Conservation (phyloP, 2,329 filamentous ascomycete genomes). For the Ceratocystis colombiana region DNA sequence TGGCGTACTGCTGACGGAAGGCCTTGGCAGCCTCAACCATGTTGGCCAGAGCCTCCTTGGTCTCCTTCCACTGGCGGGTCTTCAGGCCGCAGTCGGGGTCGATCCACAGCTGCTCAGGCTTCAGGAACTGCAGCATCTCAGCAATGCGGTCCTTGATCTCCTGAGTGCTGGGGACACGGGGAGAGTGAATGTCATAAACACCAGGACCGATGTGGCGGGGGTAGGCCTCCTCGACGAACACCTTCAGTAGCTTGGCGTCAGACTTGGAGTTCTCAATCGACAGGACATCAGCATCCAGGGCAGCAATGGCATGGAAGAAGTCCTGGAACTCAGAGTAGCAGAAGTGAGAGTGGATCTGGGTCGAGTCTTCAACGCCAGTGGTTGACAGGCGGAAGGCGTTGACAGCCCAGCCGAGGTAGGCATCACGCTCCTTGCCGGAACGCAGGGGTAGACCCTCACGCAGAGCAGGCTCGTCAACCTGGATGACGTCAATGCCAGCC, state of each 20-base stretch:
- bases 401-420: conserved; percentile 95
- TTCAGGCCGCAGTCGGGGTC: conserved; percentile 99
- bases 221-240: conserved; percentile 96
- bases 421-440: conserved; percentile 83
- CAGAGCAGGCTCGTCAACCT: conserved; percentile 97
- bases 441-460: conserved; percentile 98
- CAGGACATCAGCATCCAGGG: conserved; percentile 93
- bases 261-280: conserved; percentile 99
- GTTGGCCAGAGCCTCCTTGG: conserved; percentile 89
- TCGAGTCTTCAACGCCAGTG: conserved; percentile 84
- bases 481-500: conserved; percentile 94
- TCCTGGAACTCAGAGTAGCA: conserved; percentile 99
- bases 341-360: conserved; percentile 99
- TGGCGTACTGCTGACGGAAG: conserved; percentile 82
- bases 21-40: conserved; percentile 97
- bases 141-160: conserved; percentile 97
- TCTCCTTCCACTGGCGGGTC: conserved; percentile 98
- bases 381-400: conserved; percentile 96
- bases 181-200: conserved; percentile 99
- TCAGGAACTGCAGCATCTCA: conserved; percentile 97
- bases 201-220: conserved; percentile 96
- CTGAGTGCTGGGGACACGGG: conserved; percentile 90
- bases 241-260: conserved; percentile 96
- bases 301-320: conserved; percentile 99
- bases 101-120: conserved; percentile 98